Evolutionary conservation across 306 rosid genomes (phyloP).

Genomic region (Pterocarpus santalinus): DNA sequence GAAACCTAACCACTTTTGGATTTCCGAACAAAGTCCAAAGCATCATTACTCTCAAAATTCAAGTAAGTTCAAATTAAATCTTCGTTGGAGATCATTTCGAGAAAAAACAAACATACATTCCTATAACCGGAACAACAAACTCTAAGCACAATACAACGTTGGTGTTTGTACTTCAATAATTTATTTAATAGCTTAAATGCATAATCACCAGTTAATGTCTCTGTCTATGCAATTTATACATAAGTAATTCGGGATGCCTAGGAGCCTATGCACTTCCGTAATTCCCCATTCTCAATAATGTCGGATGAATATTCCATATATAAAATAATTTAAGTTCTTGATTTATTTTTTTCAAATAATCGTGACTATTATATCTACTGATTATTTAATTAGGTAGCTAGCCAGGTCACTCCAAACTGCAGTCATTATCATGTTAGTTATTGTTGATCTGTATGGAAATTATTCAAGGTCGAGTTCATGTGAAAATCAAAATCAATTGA

Average conservation of each 20-base stretch:
- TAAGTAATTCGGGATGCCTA: conserved; percentile 1
- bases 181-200: not conserved
- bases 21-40: conserved; percentile 41
- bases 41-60: conserved; percentile 24
- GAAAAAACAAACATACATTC: conserved; percentile 37
- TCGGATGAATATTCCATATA: conserved; percentile 25
- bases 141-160: conserved; percentile 53
- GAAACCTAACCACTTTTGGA: conserved; percentile 37
- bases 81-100: conserved; percentile 40
- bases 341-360: not conserved
- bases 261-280: not conserved
- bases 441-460: not conserved
- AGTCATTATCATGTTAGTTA: conserved; percentile 39
- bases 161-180: conserved; percentile 8
- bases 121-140: conserved; percentile 38
- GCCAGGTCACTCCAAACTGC: not conserved
- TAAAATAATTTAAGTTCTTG: not conserved
- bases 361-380: not conserved
- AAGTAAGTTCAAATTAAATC: conserved; percentile 23
- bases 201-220: conserved; percentile 8
- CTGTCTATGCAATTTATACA: not conserved
- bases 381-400: not conserved
- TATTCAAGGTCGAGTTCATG: not conserved
- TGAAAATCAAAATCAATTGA: conserved; percentile 1
- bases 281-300: conserved; percentile 30